Evolutionary conservation across 2,329 filamentous ascomycete species (phyloP).

Genomic region (Balansia obtecta): DNA sequence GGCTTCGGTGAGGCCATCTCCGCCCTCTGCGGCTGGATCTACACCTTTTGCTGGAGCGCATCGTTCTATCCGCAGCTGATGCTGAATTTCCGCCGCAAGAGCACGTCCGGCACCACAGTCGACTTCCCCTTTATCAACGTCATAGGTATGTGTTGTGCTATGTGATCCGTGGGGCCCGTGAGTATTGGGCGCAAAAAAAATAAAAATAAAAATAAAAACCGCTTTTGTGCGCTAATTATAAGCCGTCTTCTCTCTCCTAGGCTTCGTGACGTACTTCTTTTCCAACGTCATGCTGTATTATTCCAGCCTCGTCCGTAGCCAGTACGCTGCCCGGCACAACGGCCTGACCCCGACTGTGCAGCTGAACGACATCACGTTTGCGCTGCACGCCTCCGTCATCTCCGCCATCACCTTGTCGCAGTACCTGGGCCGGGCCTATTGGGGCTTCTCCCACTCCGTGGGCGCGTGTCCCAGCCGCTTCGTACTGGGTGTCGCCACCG

Average conservation of each 20-base stretch:
- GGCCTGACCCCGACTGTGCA: conserved; percentile 72
- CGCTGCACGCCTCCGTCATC: conserved; percentile 64
- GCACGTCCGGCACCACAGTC: conserved; percentile 73
- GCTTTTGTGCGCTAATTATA: too few species aligned
- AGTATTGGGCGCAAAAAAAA: too few species aligned
- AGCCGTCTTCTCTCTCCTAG: conserved; percentile 23
- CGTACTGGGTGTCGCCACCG: conserved; percentile 58
- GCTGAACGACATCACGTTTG: conserved; percentile 84
- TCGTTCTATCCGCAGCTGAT: conserved; percentile 90
- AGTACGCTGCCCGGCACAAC: conserved; percentile 73
- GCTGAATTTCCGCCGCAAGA: conserved; percentile 63
- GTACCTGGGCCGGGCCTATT: conserved; percentile 59
- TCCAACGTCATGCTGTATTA: conserved; percentile 69
- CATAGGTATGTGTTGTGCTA: conserved; percentile 31
- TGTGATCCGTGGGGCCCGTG: too few species aligned
- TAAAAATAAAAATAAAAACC: too few species aligned
- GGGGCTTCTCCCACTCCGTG: conserved; percentile 57
- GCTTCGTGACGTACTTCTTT: conserved; percentile 63
- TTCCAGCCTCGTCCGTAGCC: conserved; percentile 60
- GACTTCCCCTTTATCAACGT: conserved; percentile 74
- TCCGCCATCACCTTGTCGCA: conserved; percentile 66
- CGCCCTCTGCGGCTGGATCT: conserved; percentile 60
- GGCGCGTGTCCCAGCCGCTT: conserved; percentile 44
- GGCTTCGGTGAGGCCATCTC: conserved; percentile 37
- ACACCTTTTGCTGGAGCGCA: conserved; percentile 65